Evolutionary conservation across 2,329 filamentous ascomycete genomes (phyloP), one percentile per base, ranked within the genome.

Genomic region (Leptographium lundbergii): DNA sequence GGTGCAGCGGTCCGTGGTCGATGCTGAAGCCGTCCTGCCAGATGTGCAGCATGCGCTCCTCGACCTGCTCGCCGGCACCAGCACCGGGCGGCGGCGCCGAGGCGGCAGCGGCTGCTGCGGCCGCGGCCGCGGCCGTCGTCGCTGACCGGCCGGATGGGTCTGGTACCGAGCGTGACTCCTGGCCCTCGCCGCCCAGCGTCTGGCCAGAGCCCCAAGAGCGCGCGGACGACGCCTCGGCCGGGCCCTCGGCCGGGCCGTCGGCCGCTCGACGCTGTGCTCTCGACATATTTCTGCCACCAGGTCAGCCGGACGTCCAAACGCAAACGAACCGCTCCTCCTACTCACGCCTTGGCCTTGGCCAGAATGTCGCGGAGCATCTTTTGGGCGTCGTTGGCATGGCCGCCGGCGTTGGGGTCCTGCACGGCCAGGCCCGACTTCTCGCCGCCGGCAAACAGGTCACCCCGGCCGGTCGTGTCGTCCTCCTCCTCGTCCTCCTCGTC

Each of bases 1-100:
- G 83, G 69, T 81, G 85, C 45, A 94, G 81, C 54, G 85, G 81
- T 32, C 89, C 89, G 66, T 94, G 88, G 61, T 91, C 89, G 61
- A 95, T 84, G 63, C 88, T 92, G 73, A 94, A 92, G 17, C 89
- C 89, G 68, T 95, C 86, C 50, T 81, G 79, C 89, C 89, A 95
- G 52, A 94, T 78, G 67, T 92, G 89, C 57, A 95, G 77, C 13
- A 83, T 80, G 56, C 88, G 84, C 56, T 83, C 82, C 61, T 87
- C 82, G 6, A 81, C 78, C 39, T 79, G 74, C 11, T 71, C 73
- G 32, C 32, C 32, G 9, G 6, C 32, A 34, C 9, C 32, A 9
- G 6, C 32, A 9, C 32, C 9, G 19, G 69, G 71, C 57, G 66
- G 67, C 4, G 70, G 66, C 54, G 67, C 66, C 60, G 63, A 57